These are phyloP conservation scores for Plectosphaerella sp. DNA, from an alignment of 2,329 filamentous ascomycete genomes.

Conservation along the genomic window DNA sequence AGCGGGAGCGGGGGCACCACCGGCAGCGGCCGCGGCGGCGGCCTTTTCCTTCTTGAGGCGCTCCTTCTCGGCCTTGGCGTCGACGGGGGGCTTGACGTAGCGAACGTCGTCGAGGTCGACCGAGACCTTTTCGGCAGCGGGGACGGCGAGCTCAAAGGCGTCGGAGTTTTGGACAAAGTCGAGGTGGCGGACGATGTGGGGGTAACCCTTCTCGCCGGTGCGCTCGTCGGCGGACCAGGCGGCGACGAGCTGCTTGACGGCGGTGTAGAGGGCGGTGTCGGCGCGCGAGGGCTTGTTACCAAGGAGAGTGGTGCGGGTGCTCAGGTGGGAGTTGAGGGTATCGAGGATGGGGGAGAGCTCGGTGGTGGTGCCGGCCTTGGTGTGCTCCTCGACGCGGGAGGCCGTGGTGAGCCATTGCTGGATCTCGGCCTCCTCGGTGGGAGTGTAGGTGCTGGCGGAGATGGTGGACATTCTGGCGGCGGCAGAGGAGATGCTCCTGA, in stretches of 20 bases:
- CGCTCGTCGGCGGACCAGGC: conserved; percentile 81
- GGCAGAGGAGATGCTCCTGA: conserved; percentile 28
- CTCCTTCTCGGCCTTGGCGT: conserved; percentile 94
- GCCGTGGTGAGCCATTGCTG: conserved; percentile 83
- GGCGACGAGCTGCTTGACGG: conserved; percentile 71
- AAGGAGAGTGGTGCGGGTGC: conserved; percentile 82
- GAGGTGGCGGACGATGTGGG: conserved; percentile 85
- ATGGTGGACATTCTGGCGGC: conserved; percentile 61
- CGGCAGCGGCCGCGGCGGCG: conserved; percentile 52
- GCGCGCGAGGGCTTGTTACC: conserved; percentile 86
- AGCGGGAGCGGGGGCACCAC: conserved; percentile 38
- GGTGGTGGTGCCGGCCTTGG: conserved; percentile 37
- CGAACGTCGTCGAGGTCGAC: conserved; percentile 77
- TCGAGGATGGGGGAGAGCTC: conserved; percentile 67
- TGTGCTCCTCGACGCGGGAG: conserved; percentile 57
- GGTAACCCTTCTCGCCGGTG: conserved; percentile 83
- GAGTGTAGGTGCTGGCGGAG: conserved; percentile 64
- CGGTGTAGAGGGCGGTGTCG: conserved; percentile 78
- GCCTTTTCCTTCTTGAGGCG: conserved; percentile 95
- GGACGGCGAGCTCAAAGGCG: conserved; percentile 66
- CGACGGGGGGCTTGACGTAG: conserved; percentile 83
- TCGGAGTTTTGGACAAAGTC: conserved; percentile 93
- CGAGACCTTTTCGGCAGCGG: conserved; percentile 68
- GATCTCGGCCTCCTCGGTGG: conserved; percentile 80
- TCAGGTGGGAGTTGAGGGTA: conserved; percentile 80